Evolutionary conservation across 768 basidiomycete genomes (phyloP).

Genomic region (Filobasidium wieringae): DNA sequence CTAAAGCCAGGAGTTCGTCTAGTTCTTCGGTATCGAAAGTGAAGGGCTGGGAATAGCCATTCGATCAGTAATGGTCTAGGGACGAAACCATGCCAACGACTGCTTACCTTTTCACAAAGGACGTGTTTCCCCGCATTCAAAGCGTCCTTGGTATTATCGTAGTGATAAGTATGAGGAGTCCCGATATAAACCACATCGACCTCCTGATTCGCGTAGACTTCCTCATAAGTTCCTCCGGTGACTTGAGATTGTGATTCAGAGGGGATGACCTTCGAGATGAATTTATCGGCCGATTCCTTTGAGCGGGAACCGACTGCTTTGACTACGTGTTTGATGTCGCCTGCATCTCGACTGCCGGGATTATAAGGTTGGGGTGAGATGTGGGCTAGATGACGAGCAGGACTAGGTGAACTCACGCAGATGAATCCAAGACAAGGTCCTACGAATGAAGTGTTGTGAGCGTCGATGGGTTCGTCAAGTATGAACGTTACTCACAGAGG

Average conservation of each 20-base stretch:
- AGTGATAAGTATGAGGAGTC: constrained; percentile 76
- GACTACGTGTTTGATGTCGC: constrained; percentile 34
- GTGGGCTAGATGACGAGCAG: not conserved
- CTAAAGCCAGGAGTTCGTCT: constrained; percentile 57
- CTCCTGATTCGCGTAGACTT: constrained; percentile 60
- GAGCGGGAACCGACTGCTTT: constrained; percentile 65
- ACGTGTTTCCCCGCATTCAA: constrained; percentile 72
- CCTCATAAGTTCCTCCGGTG: constrained; percentile 61
- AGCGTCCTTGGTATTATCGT: constrained; percentile 60
- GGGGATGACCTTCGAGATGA: constrained; percentile 49
- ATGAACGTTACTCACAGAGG: constrained; percentile 44
- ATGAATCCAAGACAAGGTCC: constrained; percentile 67
- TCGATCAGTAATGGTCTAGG: not conserved
- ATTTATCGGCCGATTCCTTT: constrained; percentile 55
- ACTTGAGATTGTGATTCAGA: constrained; percentile 25
- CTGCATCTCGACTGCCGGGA: constrained; percentile 21
- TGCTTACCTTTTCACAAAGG: constrained; percentile 61
- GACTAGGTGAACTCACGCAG: constrained; percentile 45
- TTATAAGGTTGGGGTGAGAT: not conserved
- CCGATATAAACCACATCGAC: constrained; percentile 72
- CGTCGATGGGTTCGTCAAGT: not conserved
- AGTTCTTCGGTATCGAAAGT: constrained; percentile 67
- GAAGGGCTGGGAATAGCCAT: constrained; percentile 44
- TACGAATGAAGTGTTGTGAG: constrained; percentile 46
- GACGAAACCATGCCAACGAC: not conserved